Evolutionary conservation across 2,329 filamentous ascomycete genomes (phyloP).

Genomic region (Myriosclerotinia duriaeana): DNA sequence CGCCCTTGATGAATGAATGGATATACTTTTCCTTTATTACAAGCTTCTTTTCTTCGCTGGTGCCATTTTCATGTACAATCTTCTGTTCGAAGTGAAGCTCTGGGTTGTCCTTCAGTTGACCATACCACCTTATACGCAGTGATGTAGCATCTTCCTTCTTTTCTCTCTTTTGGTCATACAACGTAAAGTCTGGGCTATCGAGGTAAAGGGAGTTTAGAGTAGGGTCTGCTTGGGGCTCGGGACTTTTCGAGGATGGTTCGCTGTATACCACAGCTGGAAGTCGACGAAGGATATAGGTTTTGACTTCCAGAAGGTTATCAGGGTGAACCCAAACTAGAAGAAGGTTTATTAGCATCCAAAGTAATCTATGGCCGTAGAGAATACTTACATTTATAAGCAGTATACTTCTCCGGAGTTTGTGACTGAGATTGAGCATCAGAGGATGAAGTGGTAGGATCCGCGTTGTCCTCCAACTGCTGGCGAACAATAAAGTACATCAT

Average conservation of each 20-base stretch:
- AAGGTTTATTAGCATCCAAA: constrained; percentile 38
- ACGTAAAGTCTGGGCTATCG: constrained; percentile 79
- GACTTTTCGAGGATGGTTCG: constrained; percentile 77
- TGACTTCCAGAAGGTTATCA: constrained; percentile 94
- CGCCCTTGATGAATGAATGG: constrained; percentile 77
- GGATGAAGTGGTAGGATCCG: constrained; percentile 41
- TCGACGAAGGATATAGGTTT: constrained; percentile 88
- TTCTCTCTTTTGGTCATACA: constrained; percentile 84
- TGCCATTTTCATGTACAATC: constrained; percentile 71
- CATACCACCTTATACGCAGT: constrained; percentile 87
- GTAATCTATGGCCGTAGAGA: too few species aligned
- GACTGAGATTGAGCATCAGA: constrained; percentile 51
- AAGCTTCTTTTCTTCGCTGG: constrained; percentile 76
- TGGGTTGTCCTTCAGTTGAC: constrained; percentile 73
- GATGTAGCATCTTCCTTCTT: constrained; percentile 74
- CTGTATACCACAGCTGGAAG: constrained; percentile 93
- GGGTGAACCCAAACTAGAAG: constrained; percentile 83
- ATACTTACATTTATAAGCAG: constrained; percentile 76
- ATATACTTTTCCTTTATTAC: constrained; percentile 93
- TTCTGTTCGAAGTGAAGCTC: constrained; percentile 90
- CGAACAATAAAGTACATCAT: constrained; percentile 95
- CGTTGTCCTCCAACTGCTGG: constrained; percentile 68
- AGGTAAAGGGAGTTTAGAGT: constrained; percentile 96
- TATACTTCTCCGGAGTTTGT: constrained; percentile 70
- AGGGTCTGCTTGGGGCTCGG: constrained; percentile 78